These are phyloP conservation scores for Boletus reticuloceps DNA, from an alignment of 768 basidiomycete species.

Conservation along the genomic window DNA sequence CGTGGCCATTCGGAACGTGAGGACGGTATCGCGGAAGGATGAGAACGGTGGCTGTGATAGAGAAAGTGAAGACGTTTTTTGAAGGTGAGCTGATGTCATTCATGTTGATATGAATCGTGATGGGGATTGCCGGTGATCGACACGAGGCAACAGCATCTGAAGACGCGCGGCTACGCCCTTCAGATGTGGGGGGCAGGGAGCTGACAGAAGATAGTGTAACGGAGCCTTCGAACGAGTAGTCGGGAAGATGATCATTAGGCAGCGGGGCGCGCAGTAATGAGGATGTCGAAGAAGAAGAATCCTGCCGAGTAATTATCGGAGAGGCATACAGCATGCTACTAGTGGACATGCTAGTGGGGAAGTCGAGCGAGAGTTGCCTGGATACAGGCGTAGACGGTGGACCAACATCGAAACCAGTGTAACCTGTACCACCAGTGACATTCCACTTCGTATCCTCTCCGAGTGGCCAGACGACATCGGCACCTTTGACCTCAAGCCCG, in stretches of 20 bases:
- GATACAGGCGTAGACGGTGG: slow-evolving; percentile 37
- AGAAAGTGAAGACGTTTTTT: slow-evolving; percentile 65
- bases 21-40: slow-evolving; percentile 45
- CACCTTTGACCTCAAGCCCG: slow-evolving; percentile 63
- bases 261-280: slow-evolving; percentile 77
- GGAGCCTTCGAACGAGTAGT: slow-evolving; percentile 71
- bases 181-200: slow-evolving; percentile 32
- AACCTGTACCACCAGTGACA: slow-evolving; percentile 61
- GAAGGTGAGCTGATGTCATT: slow-evolving; percentile 67
- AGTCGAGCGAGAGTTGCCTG: slow-evolving; percentile 51
- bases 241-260: slow-evolving; percentile 58
- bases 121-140: slow-evolving; percentile 53
- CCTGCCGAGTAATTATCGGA: slow-evolving; percentile 33
- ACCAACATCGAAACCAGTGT: slow-evolving; percentile 68
- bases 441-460: slow-evolving; percentile 54
- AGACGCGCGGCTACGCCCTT: slow-evolving; percentile 38
- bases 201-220: slow-evolving; percentile 39
- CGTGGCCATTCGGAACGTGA: slow-evolving; percentile 22
- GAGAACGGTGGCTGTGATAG: slow-evolving; percentile 62
- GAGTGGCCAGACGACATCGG: slow-evolving; percentile 65
- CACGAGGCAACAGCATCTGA: slow-evolving; percentile 28
- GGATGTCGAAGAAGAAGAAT: slow-evolving; percentile 46
- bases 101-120: slow-evolving; percentile 79
- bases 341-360: slow-evolving; percentile 25
- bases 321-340: slow-evolving; percentile 21